These are phyloP conservation scores for Mycena venus DNA, from an alignment of 768 basidiomycete genomes.

Conservation along the genomic window DNA sequence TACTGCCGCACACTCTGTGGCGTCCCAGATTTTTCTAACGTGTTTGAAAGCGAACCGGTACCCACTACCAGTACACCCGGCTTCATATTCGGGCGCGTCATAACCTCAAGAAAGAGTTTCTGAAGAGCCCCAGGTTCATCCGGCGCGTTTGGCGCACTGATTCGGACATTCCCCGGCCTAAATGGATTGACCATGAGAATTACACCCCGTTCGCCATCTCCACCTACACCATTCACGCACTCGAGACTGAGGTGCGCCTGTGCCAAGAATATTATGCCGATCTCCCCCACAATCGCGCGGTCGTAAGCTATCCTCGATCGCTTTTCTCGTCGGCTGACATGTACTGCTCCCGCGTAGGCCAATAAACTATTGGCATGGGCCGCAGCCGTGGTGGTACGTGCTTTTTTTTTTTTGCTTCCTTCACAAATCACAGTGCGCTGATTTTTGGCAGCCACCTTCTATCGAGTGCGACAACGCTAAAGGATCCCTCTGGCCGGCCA, in stretches of 20 bases:
- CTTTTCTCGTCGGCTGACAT: no score
- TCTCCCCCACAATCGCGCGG: not conserved
- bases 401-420: not conserved
- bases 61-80: not conserved
- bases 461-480: not conserved
- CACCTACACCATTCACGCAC: not conserved
- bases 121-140: not conserved
- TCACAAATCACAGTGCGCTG: not conserved
- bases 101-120: not conserved
- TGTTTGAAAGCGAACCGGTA: not conserved
- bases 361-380: not conserved
- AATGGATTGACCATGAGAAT: not conserved
- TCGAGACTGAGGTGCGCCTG: not conserved
- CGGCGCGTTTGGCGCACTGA: not conserved
- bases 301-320: not conserved
- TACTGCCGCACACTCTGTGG: no score
- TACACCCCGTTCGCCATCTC: not conserved
- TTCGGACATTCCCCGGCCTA: not conserved
- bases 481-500: not conserved
- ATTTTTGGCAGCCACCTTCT: not conserved
- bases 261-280: not conserved
- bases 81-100: not conserved
- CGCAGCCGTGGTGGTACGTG: not conserved
- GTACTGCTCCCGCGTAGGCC: not conserved
- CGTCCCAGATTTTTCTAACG: not conserved